Conservation (phyloP, 495 filamentous ascomycete genomes). For the Talaromyces adpressus region DNA sequence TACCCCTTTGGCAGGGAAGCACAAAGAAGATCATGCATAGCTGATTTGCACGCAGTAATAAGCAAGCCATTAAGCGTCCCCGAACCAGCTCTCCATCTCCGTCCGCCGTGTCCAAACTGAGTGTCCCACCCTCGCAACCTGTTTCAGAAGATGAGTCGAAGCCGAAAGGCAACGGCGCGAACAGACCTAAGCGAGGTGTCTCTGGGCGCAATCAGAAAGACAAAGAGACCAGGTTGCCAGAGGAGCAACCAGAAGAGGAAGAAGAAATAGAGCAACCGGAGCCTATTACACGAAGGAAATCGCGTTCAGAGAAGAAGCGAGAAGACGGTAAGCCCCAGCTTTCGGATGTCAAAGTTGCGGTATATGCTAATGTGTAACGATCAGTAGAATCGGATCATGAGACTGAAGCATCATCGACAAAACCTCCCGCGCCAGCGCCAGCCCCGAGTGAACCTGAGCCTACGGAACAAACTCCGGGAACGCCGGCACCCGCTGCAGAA, state of each 20-base stretch:
- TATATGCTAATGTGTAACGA: background rate
- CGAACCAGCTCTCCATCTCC: conserved; percentile 69
- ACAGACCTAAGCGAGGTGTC: conserved; percentile 59
- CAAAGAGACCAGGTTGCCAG: conserved; percentile 61
- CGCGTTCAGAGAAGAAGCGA: conserved; percentile 61
- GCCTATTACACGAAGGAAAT: conserved; percentile 66
- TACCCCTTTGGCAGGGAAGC: background rate
- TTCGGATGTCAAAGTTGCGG: background rate
- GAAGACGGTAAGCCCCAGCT: conserved; percentile 61
- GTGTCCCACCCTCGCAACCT: conserved; percentile 37
- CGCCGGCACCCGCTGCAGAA: conserved; percentile 41
- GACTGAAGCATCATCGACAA: conserved; percentile 27
- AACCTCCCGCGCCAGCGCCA: conserved; percentile 22
- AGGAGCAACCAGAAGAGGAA: conserved; percentile 33
- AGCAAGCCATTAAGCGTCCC: conserved; percentile 56
- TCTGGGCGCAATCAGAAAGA: conserved; percentile 61
- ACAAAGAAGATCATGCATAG: conserved; percentile 14
- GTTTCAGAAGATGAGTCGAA: conserved; percentile 68
- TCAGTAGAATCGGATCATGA: conserved; percentile 33
- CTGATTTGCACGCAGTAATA: conserved; percentile 30
- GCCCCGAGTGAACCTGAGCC: conserved; percentile 28
- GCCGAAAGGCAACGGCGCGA: conserved; percentile 36
- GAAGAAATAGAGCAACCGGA: conserved; percentile 68
- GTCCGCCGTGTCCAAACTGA: conserved; percentile 46
- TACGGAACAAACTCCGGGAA: conserved; percentile 44